Evolutionary conservation across 2,329 filamentous ascomycete genomes (phyloP).

Genomic region (Mollisiaceae sp.): DNA sequence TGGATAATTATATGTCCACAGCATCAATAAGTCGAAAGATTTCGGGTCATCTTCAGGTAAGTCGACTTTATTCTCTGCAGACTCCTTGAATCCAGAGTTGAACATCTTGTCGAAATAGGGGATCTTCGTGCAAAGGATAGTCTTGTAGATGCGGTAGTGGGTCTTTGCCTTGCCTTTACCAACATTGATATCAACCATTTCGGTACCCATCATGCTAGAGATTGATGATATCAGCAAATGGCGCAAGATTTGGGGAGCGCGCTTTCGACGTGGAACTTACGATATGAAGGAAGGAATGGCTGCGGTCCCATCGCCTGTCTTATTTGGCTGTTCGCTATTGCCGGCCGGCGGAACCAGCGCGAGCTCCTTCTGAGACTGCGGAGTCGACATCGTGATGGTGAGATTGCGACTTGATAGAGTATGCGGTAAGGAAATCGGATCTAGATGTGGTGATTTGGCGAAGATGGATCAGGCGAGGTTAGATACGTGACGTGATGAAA

Average conservation of each 20-base stretch:
- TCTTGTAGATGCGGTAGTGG: constrained; percentile 21
- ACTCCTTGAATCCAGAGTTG: constrained; percentile 15
- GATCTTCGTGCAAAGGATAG: constrained; percentile 18
- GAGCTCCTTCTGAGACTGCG: neutral
- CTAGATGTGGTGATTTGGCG: too few species aligned
- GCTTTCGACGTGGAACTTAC: neutral
- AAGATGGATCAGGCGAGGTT: too few species aligned
- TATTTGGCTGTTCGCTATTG: neutral
- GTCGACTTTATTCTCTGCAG: neutral
- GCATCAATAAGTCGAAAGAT: constrained; percentile 17
- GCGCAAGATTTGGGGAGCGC: neutral
- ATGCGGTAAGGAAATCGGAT: neutral
- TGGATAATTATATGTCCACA: constrained; percentile 18
- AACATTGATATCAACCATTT: constrained; percentile 22
- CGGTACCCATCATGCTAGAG: neutral
- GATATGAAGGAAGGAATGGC: neutral
- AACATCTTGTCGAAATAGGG: constrained; percentile 26
- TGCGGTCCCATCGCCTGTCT: neutral
- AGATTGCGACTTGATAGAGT: neutral
- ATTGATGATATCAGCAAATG: neutral
- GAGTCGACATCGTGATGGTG: neutral
- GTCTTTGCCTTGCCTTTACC: neutral
- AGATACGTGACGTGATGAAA: too few species aligned
- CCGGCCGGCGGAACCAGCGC: neutral
- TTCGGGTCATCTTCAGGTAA: constrained; percentile 23